These are phyloP conservation scores for Pseudofabraea citricarpa DNA, from an alignment of 2,329 filamentous ascomycete genomes.

Conservation along the genomic window DNA sequence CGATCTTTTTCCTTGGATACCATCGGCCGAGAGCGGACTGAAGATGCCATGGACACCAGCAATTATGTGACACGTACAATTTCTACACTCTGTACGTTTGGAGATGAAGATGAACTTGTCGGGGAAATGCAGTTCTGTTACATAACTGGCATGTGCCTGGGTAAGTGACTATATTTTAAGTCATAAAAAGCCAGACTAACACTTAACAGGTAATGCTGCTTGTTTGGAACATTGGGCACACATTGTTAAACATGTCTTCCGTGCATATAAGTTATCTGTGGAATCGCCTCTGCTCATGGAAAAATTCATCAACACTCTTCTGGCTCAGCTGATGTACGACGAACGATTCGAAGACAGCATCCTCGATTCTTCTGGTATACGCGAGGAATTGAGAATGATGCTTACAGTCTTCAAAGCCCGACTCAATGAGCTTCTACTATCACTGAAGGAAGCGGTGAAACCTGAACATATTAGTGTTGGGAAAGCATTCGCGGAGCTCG, in stretches of 20 bases:
- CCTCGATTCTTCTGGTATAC: conserved; percentile 26
- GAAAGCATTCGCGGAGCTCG: conserved; percentile 43
- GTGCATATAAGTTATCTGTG: conserved; percentile 40
- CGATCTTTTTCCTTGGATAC: conserved; percentile 36
- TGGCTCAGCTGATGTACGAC: conserved; percentile 51
- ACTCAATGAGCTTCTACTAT: conserved; percentile 42
- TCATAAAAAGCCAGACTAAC: neutral
- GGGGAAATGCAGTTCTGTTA: conserved; percentile 59
- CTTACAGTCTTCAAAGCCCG: conserved; percentile 51
- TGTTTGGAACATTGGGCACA: conserved; percentile 61
- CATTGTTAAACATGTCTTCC: conserved; percentile 46
- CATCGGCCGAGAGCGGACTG: conserved; percentile 32
- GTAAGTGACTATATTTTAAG: neutral
- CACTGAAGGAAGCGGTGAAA: conserved; percentile 29
- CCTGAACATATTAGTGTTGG: conserved; percentile 39
- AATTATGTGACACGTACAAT: conserved; percentile 40
- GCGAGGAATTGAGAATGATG: conserved; percentile 35
- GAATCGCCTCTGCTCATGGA: conserved; percentile 39
- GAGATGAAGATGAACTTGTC: conserved; percentile 39
- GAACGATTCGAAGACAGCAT: conserved; percentile 42
- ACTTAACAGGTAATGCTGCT: conserved; percentile 41
- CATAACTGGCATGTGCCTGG: conserved; percentile 49
- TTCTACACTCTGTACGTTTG: conserved; percentile 24
- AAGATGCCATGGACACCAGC: conserved; percentile 44
- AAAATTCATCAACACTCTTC: conserved; percentile 44